Conservation (phyloP, 352 stramenopile genomes). For the Phytophthora cactorum region DNA sequence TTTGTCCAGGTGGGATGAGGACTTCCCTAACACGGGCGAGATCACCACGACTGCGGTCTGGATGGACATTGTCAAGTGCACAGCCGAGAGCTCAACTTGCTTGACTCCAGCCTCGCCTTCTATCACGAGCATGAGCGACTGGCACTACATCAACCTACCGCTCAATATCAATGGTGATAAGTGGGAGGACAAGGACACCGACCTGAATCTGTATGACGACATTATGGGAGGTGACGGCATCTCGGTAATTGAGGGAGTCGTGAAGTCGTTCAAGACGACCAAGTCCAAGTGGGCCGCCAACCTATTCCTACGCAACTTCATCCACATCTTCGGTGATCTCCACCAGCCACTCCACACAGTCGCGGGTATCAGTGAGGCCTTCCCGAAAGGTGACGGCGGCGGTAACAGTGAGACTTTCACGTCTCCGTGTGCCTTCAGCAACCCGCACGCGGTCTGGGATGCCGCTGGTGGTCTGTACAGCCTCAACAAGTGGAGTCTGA, state of each 20-base stretch:
- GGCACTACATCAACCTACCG: constrained; percentile 78
- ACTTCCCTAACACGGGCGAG: constrained; percentile 65
- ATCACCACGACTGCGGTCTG: constrained; percentile 57
- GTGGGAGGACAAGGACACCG: constrained; percentile 42
- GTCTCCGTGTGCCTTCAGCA: constrained; percentile 54
- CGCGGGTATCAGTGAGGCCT: constrained; percentile 45
- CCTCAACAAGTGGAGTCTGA: constrained; percentile 59
- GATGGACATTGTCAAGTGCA: constrained; percentile 71
- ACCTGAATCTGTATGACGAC: constrained; percentile 58
- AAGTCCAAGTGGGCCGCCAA: constrained; percentile 72
- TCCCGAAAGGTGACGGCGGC: constrained; percentile 58
- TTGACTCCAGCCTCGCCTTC: constrained; percentile 45
- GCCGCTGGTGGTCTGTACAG: constrained; percentile 55
- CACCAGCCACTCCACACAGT: constrained; percentile 71
- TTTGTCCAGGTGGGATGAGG: constrained; percentile 48
- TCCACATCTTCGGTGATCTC: constrained; percentile 73
- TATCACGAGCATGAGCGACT: constrained; percentile 56
- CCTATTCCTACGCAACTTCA: constrained; percentile 67
- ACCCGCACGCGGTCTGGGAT: constrained; percentile 77
- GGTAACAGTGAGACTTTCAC: constrained; percentile 69
- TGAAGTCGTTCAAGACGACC: constrained; percentile 67
- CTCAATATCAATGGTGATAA: constrained; percentile 54
- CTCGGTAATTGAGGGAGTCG: constrained; percentile 47
- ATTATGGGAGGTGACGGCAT: constrained; percentile 55
- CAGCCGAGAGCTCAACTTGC: constrained; percentile 42